These are phyloP conservation scores for Eucalyptus melliodora DNA, from an alignment of 345 rosid species.

Conservation along the genomic window DNA sequence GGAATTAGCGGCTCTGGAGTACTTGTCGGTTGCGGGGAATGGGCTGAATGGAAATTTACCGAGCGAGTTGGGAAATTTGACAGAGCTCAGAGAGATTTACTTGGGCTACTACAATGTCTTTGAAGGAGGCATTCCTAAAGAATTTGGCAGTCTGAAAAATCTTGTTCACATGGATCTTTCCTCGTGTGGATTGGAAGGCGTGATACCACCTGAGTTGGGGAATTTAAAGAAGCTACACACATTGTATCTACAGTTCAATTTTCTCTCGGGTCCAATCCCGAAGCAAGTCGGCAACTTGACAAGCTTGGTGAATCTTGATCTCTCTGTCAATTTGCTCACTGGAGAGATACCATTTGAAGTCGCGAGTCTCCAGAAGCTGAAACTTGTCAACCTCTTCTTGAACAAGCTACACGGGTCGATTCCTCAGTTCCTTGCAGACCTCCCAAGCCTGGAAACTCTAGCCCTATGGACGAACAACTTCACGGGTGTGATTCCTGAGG, in stretches of 20 bases:
- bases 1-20: constrained; percentile 12
- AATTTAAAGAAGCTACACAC: constrained; percentile 35
- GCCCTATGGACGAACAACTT: constrained; percentile 58
- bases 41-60: constrained; percentile 47
- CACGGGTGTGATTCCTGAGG: constrained; percentile 48
- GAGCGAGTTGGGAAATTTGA: constrained; percentile 41
- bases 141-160: constrained; percentile 36
- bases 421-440: constrained; percentile 35
- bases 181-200: constrained; percentile 34
- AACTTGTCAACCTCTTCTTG: constrained; percentile 41
- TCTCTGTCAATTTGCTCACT: constrained; percentile 42
- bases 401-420: constrained; percentile 54
- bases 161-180: constrained; percentile 51
- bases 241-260: constrained; percentile 42
- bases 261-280: constrained; percentile 34
- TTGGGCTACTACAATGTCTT: constrained; percentile 52
- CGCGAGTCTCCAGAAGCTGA: constrained; percentile 23
- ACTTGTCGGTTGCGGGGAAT: constrained; percentile 46
- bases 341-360: constrained; percentile 50
- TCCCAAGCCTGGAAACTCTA: constrained; percentile 34
- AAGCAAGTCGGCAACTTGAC: constrained; percentile 42
- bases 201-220: constrained; percentile 44
- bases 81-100: constrained; percentile 30
- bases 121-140: constrained; percentile 42
- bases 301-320: constrained; percentile 37